Percentiles rank a stretch among this genome's conserved stretches.
Evolutionary conservation across 345 rosid genomes (phyloP).

Genomic region (Limnanthes douglasii): DNA sequence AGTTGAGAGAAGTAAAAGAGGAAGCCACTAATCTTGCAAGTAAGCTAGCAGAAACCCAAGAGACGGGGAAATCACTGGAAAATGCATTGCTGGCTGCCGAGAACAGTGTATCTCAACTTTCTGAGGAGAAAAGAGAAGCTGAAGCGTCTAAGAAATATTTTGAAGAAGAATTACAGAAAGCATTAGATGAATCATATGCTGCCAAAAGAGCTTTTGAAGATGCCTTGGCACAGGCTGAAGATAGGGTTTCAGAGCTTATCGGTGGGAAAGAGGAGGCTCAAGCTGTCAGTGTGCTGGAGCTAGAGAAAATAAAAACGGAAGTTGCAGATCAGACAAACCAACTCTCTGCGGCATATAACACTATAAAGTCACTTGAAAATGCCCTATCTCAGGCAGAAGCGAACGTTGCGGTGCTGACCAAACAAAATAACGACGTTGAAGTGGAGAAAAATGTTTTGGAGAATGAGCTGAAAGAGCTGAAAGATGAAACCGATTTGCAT

Average conservation of each 20-base stretch:
- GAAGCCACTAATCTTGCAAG: constrained; percentile 24
- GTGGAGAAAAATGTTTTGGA: constrained; percentile 27
- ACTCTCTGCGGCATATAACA: constrained; percentile 41
- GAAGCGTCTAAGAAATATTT: constrained; percentile 29
- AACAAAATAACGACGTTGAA: constrained; percentile 23
- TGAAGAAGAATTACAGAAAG: constrained; percentile 47
- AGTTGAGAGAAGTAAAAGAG: constrained; percentile 28
- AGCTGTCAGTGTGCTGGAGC: constrained; percentile 33
- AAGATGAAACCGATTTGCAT: constrained; percentile 38
- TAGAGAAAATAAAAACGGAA: constrained; percentile 40
- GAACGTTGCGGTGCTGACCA: constrained; percentile 29
- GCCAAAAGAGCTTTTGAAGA: constrained; percentile 46
- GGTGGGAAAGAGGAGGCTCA: constrained; percentile 67
- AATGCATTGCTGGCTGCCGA: constrained; percentile 37
- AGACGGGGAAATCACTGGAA: constrained; percentile 30
- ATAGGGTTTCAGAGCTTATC: constrained; percentile 27
- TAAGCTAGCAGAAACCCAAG: constrained; percentile 35
- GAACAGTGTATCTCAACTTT: constrained; percentile 25
- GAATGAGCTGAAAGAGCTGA: constrained; percentile 40
- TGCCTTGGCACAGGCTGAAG: constrained; percentile 43
- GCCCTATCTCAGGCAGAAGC: constrained; percentile 40
- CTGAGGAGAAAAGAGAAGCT: constrained; percentile 35
- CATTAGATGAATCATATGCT: constrained; percentile 35
- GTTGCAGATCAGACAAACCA: constrained; percentile 27
- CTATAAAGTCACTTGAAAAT: constrained; percentile 47